Evolutionary conservation across 805 yeast genomes (phyloP).

Genomic region (Cyberlindnera nakhonratchasimensis): DNA sequence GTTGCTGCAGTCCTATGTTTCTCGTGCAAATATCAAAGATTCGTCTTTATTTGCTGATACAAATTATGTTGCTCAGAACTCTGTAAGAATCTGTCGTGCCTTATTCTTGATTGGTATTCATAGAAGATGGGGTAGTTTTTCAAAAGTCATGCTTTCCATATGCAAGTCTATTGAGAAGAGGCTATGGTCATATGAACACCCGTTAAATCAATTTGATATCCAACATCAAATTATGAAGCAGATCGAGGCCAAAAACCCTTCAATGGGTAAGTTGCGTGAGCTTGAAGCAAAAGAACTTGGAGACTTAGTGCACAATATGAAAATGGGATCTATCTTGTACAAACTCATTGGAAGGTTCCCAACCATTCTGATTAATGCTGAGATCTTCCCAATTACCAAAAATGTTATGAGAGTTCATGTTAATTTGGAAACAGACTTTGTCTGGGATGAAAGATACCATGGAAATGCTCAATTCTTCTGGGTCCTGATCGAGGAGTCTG

Average conservation of each 20-base stretch:
- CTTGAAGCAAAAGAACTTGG: slow-evolving; percentile 78
- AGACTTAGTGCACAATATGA: slow-evolving; percentile 78
- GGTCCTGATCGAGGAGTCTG: slow-evolving; percentile 89
- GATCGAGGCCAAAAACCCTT: slow-evolving; percentile 59
- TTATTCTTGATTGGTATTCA: slow-evolving; percentile 81
- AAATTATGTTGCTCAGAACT: slow-evolving; percentile 92
- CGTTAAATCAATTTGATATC: slow-evolving; percentile 80
- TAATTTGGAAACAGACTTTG: slow-evolving; percentile 67
- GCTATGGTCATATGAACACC: slow-evolving; percentile 89
- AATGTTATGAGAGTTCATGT: slow-evolving; percentile 83
- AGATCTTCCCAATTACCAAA: slow-evolving; percentile 82
- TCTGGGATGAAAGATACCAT: slow-evolving; percentile 80
- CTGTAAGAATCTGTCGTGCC: slow-evolving; percentile 91
- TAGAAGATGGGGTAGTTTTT: slow-evolving; percentile 85
- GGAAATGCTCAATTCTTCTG: slow-evolving; percentile 86
- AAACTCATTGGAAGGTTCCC: slow-evolving; percentile 73
- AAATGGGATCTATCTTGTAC: slow-evolving; percentile 64
- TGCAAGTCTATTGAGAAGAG: slow-evolving; percentile 85
- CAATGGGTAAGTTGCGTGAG: slow-evolving; percentile 70
- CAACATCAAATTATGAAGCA: slow-evolving; percentile 62
- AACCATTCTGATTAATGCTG: slow-evolving; percentile 65
- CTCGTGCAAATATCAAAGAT: slow-evolving; percentile 67
- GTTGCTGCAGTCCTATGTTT: slow-evolving; percentile 82
- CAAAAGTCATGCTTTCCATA: slow-evolving; percentile 69
- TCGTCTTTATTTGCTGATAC: slow-evolving; percentile 83